Base-by-base conservation (phyloP, 2,329 filamentous ascomycete species). In the Anisogramma anomala region DNA sequence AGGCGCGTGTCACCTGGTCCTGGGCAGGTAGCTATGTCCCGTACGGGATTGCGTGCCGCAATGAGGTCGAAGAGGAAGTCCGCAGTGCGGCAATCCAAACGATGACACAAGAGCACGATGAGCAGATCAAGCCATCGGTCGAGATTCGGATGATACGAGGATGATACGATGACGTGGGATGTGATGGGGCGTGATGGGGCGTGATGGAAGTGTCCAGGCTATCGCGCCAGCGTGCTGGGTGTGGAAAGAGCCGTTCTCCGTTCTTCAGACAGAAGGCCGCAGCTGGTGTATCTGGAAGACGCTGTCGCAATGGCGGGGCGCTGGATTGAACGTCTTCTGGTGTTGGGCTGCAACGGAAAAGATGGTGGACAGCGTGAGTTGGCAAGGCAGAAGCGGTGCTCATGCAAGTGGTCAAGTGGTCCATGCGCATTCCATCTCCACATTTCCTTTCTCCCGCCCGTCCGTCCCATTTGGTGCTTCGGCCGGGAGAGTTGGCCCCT, bases 41-140 rank as follows among this genome's bases (percentile, higher is more conserved):
- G n/a, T n/a, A n/a, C n/a, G n/a, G n/a, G n/a, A n/a, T n/a, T n/a
- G n/a, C n/a, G 7, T 27, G 25, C 25, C 11, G 25, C 25, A 27
- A 13, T 13, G 26, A 13, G 15, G 30, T 27, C 28, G 36, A 32
- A 14, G 28, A 32, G 22, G 36, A 35, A 17, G 31, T 30, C n/a
- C n/a, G n/a, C n/a, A n/a, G n/a, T 27, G 30, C 22, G 20, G 10
- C 35, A 36, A 18, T 26, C 31, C 14, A 32, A 22, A 31, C 25
- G 33, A 43, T 43, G 41, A 39, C 41, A 43, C 41, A 34, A 39
- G 36, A 31, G 28, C 17, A 36, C 39, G 6, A 6, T 18, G 30
- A 32, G 30, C 6, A 32, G 36, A 28, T 43, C 32, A 43, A 30
- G 41, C 41, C 41, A 39, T 43, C 32, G 36, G 35, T 43, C 36